Base-by-base conservation (phyloP, 495 filamentous ascomycete species). In the Apiosordaria backusii region DNA sequence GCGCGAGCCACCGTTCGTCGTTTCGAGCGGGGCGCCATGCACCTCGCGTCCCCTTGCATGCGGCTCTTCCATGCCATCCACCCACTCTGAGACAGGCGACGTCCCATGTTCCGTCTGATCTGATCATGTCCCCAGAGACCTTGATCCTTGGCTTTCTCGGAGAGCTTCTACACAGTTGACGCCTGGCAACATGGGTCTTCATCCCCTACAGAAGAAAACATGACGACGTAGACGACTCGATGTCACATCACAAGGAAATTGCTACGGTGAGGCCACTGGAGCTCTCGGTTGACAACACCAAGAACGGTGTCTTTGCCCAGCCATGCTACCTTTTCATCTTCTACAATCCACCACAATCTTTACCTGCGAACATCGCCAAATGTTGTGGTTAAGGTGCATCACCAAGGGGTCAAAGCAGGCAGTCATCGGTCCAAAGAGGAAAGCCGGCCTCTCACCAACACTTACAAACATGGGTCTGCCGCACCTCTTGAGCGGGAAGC, bases 71-170 rank as follows among this genome's bases (percentile, higher is more conserved):
- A 64, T 52, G 27, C 29, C 67, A 35, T 27, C 26, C 13, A 35
- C 19, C n/a, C 16, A 50, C 67, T 16, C 15, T 72, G 73, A 74
- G 72, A 77, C 75, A 60, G 50, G 45, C 68, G 61, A 61, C 67
- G 75, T 77, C 70, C 71, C 75, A 77, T 63, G 64, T 66, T 70
- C 68, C 67, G 73, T 77, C 73, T 77, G 75, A 77, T 77, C 70
- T 68, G 67, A 67, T 65, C 10, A 52, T 58, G 29, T 50, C 57
- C 21, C 67, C 65, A 53, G 27, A 29, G 3, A 29, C 27, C 4
- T 7, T 7, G 4, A 29, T 29, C 27, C 27, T 4, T 7, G n/a
- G n/a, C n/a, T n/a, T n/a, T n/a, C n/a, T n/a, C n/a, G n/a, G n/a
- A n/a, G n/a, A n/a, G n/a, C n/a, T n/a, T n/a, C n/a, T n/a, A n/a